Base-by-base conservation (phyloP, 495 filamentous ascomycete species). In the Lichina pygmaea region DNA sequence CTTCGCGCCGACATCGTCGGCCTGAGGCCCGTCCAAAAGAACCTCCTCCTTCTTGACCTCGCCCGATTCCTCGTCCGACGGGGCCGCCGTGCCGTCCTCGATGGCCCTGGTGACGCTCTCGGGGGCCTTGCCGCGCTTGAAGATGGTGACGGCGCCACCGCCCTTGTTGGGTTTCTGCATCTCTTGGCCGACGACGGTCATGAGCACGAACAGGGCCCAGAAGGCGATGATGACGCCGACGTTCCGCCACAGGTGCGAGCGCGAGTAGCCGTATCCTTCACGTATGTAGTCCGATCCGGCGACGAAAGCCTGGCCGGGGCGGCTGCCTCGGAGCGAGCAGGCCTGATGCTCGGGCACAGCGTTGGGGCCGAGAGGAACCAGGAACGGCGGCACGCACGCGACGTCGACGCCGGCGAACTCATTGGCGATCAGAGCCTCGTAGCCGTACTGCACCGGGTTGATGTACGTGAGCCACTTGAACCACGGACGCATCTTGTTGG, bases 391-490 rank as follows among this genome's bases (percentile, higher is more conserved):
- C 16, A 66, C 61, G 44, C 66, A 72, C 8, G 61, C 53, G 44
- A 71, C 67, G 2, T 55, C 53, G 12, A 65, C 61, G 33, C 61
- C 64, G 53, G 72, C 62, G 48, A 82, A 78, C 51, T 86, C 78
- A 47, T 60, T 60, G 13, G 52, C 42, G 42, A 60, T 46, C 8
- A 60, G 44, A 3, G 44, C 55, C 50, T 60, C 81, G 47, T 82
- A 85, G 0, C 70, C 68, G 51, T 86, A 92, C 36, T 72, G 65
- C 6, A 89, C 60, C 0, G 82, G 83, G 46, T 86, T 80, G 46
- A 89, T 66, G 62, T 71, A 77, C 12, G 67, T 68, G 2, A 86
- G 59, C 83, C 83, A 92, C 44, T 70, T 67, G 44, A 86, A 75
- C 79, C 79, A 91, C 0, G 77, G 72, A 45, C 73, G 71, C 81